These are phyloP conservation scores for Calonectria pseudoturangicola DNA, from an alignment of 2,329 filamentous ascomycete genomes.

Conservation along the genomic window DNA sequence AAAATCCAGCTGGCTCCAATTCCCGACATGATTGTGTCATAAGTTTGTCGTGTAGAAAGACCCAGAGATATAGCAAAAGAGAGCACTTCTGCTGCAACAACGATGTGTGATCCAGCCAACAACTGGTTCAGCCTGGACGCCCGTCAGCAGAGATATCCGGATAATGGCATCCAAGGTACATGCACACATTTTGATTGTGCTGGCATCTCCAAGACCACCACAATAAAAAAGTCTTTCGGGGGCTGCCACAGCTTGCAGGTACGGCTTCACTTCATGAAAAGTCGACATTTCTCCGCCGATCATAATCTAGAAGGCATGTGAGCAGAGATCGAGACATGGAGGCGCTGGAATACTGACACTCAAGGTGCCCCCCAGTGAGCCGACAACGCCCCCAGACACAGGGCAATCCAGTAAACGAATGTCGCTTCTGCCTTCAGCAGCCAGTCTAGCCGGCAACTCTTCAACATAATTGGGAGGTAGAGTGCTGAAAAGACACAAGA, in stretches of 20 bases:
- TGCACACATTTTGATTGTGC: conserved; percentile 20
- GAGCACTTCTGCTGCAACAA: conserved; percentile 12
- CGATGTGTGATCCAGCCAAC: not conserved
- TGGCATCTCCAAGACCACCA: conserved; percentile 10
- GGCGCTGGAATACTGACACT: not conserved
- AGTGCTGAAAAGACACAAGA: not conserved
- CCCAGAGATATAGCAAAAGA: conserved; percentile 12
- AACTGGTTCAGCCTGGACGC: conserved; percentile 5
- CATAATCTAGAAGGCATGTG: not conserved
- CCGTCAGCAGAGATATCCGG: not conserved
- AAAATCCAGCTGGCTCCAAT: conserved; percentile 17
- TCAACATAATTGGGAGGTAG: not conserved
- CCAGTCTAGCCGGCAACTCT: not conserved
- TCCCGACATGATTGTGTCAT: conserved; percentile 3
- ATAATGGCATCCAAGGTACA: not conserved
- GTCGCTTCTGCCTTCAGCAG: not conserved
- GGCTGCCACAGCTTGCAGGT: not conserved
- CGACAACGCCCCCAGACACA: not conserved
- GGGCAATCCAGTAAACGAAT: conserved; percentile 11
- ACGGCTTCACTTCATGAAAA: conserved; percentile 5
- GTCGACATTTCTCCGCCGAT: conserved; percentile 7
- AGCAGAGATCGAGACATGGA: not conserved
- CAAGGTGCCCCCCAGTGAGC: not conserved
- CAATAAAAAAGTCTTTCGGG: conserved; percentile 6
- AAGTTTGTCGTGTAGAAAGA: not conserved